Evolutionary conservation across 441 rosid species (phyloP), one percentile per base, ranked within the genome.

Genomic region (Breynia disticha): DNA sequence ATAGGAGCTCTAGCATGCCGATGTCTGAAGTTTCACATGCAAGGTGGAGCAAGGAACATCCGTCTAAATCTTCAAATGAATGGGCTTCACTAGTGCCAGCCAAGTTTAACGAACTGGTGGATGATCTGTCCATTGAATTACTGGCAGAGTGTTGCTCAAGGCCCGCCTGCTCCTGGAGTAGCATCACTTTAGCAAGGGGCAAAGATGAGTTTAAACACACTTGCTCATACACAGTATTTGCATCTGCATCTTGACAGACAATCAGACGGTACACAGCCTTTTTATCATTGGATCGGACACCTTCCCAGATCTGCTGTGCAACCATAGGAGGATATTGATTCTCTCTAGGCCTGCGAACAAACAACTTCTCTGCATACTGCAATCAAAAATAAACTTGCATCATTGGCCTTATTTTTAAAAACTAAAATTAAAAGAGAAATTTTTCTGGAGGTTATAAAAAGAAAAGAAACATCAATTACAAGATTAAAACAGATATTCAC

Each of bases 1-100:
- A 69, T 37, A 95, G 86, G 69, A 95, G 95, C 76, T 95, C 99
- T n/a, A 90, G 70, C 99, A 95, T 90, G 65, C 98, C 95, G 41
- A 95, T 72, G 66, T 95, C 99, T 16, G 87, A 84, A 60, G 87
- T 74, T 77, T 87, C 97, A 79, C 97, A 95, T 52, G 99, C 99
- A 52, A 94, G 90, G 69, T 95, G 97, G 69, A 95, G 93, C 60
- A 95, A 73, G 39, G 95, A 62, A 67, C 90, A 80, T 35, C 99
- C 98, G 57, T 79, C 80, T 16, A 75, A 61, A 55, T 76, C 83
- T 5, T 82, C 97, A 61, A 67, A n/a, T 45, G 42, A 37, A 57
- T 60, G 82, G 22, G 69, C 71, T 68, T 81, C 91, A 60, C 64
- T 71, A n/a, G 71, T 54, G 17, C 78, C 75, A 4, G 62, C 66